Conservation (phyloP, 2,329 filamentous ascomycete species). For the Chaetoscypha palmicola region DNA sequence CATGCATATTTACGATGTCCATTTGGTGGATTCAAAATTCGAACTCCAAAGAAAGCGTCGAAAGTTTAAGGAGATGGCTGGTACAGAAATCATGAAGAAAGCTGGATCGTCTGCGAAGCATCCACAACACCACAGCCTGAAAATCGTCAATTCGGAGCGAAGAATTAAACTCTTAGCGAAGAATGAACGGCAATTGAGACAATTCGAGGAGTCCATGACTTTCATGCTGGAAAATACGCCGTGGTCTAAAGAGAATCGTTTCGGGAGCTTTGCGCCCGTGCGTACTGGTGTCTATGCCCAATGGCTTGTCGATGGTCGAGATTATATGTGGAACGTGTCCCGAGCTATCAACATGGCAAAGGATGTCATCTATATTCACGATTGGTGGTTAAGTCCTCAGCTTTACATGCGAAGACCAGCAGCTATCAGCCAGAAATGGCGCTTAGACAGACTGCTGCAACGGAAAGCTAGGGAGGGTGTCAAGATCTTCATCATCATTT, state of each 20-base stretch:
- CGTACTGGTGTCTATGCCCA: conserved; percentile 82
- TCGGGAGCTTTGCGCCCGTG: conserved; percentile 89
- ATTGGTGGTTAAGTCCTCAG: conserved; percentile 98
- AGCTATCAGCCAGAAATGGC: conserved; percentile 96
- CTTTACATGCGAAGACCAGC: conserved; percentile 90
- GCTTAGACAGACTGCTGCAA: conserved; percentile 86
- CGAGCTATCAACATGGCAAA: conserved; percentile 94
- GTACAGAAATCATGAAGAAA: conserved; percentile 52
- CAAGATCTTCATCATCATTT: conserved; percentile 96
- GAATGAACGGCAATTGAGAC: conserved; percentile 79
- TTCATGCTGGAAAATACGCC: conserved; percentile 77
- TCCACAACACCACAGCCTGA: conserved; percentile 72
- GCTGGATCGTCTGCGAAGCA: conserved; percentile 33
- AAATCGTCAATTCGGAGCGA: conserved; percentile 83
- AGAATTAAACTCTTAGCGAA: conserved; percentile 86
- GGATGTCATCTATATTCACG: conserved; percentile 97
- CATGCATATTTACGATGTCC: conserved; percentile 98
- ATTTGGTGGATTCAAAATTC: conserved; percentile 89
- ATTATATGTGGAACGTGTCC: conserved; percentile 99
- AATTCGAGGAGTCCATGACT: conserved; percentile 89
- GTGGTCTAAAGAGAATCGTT: conserved; percentile 80
- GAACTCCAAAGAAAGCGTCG: conserved; percentile 67
- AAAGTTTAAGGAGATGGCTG: conserved; percentile 43
- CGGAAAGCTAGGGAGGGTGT: conserved; percentile 91
- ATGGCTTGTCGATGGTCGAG: conserved; percentile 92